These are phyloP conservation scores for Leishmania guyanensis DNA, from an alignment of 208 protist genomes.

Conservation along the genomic window DNA sequence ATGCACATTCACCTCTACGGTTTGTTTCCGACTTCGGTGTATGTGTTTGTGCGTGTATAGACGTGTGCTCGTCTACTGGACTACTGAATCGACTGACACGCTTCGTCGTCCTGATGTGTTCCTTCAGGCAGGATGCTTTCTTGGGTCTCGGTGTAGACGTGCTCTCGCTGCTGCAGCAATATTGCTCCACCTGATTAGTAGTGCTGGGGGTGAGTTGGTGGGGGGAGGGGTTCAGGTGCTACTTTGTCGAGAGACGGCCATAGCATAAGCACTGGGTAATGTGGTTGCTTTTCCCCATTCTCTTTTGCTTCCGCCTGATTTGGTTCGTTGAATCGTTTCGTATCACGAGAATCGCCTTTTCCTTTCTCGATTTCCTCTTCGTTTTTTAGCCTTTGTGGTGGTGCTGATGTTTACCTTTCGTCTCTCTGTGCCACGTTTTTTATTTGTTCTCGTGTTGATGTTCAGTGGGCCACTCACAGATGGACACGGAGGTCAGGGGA, in stretches of 20 bases:
- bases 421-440: background rate
- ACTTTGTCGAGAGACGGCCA: background rate
- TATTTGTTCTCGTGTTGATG: background rate
- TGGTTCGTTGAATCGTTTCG: too few relatives aligned
- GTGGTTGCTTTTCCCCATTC: too few relatives aligned
- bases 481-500: background rate
- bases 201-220: background rate
- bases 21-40: too few relatives aligned
- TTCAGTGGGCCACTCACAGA: too few relatives aligned
- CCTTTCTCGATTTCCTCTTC: background rate
- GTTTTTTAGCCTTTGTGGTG: background rate
- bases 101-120: background rate
- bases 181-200: background rate
- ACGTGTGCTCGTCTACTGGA: background rate
- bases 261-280: background rate
- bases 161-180: background rate
- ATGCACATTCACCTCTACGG: too few relatives aligned
- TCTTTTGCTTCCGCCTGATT: too few relatives aligned
- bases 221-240: background rate
- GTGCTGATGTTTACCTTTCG: background rate
- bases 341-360: too few relatives aligned
- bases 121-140: background rate
- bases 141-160: background rate
- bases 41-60: background rate
- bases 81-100: background rate